Base-by-base conservation (phyloP, 495 filamentous ascomycete genomes). In the Talaromyces liani region DNA sequence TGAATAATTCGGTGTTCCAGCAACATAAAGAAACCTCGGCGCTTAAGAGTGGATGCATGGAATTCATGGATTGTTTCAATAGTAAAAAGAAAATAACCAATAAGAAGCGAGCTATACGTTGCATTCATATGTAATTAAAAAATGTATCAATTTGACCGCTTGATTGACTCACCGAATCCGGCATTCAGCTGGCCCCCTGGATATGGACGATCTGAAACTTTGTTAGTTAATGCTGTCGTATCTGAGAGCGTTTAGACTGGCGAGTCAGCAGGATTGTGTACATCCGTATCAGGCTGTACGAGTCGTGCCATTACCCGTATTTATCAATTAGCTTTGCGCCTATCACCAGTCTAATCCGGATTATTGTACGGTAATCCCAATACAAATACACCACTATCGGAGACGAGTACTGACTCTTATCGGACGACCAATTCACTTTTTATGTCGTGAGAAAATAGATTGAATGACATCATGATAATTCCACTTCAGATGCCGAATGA, bases 181-280 rank as follows among this genome's bases (percentile, higher is more conserved):
- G 18, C 49, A 14, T 56, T 25, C 53, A 49, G 45, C 45, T 49
- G 45, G 24, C 24, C 51, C 51, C 51, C 8, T 27, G 18, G 51
- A 56, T 29, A 56, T 14, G 22, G 53, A 14, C 7, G 8, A 56
- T 56, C 22, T 29, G 53, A 56, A 25, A 29, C 22, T 29, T 56
- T 56, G 53, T 88, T 24, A 24, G 53, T 88, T 24, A 24, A 24
- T 24, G 22, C 2, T 87, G 4, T 92, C 82, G 8, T 49, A 49
- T 49, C 39, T 49, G 45, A 49, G 45, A 49, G 45, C 36, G 14
- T 41, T 41, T 41, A 41, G 10, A 36, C 33, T 14, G 14, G 9
- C 36, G 4, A 41, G 36, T 41, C 36, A 39, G 34, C 34, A 41
- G 36, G 36, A 41, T 41, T 41, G 10, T 39, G 34, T 36, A 12